A percentile compares a stretch with the other conserved stretches of the same genome.
Conservation (phyloP, 2,329 filamentous ascomycete genomes). For the Aspergillus glaucus region DNA sequence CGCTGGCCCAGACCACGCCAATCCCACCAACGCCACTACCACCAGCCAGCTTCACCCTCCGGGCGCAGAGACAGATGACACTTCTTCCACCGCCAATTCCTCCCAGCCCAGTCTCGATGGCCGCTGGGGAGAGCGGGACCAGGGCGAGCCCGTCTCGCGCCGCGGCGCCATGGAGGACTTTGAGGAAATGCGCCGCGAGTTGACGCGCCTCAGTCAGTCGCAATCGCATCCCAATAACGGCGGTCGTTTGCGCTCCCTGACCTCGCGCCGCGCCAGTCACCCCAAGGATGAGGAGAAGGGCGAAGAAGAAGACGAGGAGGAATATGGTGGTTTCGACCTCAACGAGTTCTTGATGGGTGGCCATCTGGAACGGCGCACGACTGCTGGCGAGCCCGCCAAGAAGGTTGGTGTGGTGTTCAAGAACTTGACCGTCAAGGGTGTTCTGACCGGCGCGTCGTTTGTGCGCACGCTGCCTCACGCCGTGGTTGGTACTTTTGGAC, state of each 20-base stretch:
- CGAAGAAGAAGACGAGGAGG: slow-evolving; percentile 17
- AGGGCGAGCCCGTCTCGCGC: slow-evolving; percentile 49
- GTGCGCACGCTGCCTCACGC: slow-evolving; percentile 69
- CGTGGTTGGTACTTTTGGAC: slow-evolving; percentile 70
- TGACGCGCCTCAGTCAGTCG: slow-evolving; percentile 48
- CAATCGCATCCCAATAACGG: slow-evolving; percentile 26
- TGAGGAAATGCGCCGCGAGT: slow-evolving; percentile 50
- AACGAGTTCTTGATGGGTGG: slow-evolving; percentile 66
- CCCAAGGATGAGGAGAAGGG: slow-evolving; percentile 40
- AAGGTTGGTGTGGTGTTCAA: slow-evolving; percentile 73
- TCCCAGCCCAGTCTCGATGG: slow-evolving; percentile 34
- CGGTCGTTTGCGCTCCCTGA: slow-evolving; percentile 20
- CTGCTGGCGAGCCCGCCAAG: slow-evolving; percentile 60
- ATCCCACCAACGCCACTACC: slow-evolving; percentile 2
- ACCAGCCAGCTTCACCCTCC: not conserved
- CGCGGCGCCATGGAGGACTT: slow-evolving; percentile 54
- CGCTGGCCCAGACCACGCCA: not conserved
- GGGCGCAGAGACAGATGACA: slow-evolving; percentile 8
- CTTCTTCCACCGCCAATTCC: slow-evolving; percentile 8
- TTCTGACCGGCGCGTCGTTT: slow-evolving; percentile 60
- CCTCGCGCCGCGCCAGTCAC: slow-evolving; percentile 18
- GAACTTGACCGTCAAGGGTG: slow-evolving; percentile 66
- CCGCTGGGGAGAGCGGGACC: slow-evolving; percentile 59
- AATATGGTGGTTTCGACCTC: slow-evolving; percentile 55
- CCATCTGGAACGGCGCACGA: slow-evolving; percentile 66